Conservation (phyloP, 2,329 filamentous ascomycete genomes). For the Albophoma yamanashiensis region DNA sequence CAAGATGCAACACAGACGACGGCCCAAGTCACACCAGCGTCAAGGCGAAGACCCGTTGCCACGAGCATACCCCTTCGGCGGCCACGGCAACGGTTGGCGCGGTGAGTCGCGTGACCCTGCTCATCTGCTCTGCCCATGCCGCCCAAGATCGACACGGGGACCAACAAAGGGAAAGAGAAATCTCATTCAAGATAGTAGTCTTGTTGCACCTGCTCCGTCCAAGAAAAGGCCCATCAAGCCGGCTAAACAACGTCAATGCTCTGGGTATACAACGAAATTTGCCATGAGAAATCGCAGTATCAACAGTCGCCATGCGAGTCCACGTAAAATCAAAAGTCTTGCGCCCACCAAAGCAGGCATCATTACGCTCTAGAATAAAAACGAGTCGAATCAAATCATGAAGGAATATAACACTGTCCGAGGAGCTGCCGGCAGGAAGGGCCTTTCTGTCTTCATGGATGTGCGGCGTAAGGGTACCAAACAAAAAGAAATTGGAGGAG, state of each 20-base stretch:
- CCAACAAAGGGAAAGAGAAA: not conserved
- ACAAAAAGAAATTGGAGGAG: not conserved
- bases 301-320: not conserved
- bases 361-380: not conserved
- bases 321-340: not conserved
- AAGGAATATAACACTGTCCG: not conserved
- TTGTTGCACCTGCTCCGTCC: not conserved
- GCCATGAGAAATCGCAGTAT: not conserved
- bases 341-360: not conserved
- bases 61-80: not conserved
- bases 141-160: not conserved
- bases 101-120: not conserved
- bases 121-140: not conserved
- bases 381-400: not conserved
- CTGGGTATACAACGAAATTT: not conserved
- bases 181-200: not conserved
- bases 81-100: too few relatives aligned
- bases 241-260: not conserved
- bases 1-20: not conserved
- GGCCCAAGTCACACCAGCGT: not conserved
- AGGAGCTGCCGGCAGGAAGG: not conserved
- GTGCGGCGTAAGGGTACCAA: not conserved
- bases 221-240: not conserved
- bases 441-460: not conserved
- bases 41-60: not conserved